Evolutionary conservation across 1,284 basidiomycete genomes (phyloP), one percentile per base, ranked within the genome.

Genomic region (Boletus hoseneyae): DNA sequence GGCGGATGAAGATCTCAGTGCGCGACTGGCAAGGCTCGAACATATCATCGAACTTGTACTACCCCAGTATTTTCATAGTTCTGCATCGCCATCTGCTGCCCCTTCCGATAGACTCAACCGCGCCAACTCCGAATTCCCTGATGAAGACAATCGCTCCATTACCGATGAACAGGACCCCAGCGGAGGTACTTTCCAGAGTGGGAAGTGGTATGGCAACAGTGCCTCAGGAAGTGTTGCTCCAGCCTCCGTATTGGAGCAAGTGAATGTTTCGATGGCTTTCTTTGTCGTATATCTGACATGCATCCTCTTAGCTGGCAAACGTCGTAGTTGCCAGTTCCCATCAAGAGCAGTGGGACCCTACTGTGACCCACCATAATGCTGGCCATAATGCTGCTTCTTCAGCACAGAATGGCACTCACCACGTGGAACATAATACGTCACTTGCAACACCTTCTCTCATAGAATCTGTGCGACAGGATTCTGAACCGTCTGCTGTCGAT

Each of bases 181-280:
- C 54, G 81, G 79, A 44, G 87, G 87, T n/a, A 79, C 80, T 27
- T 86, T 90, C 60, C 86, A 90, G 61, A 85, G 82, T 61, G 88
- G 88, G 23, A 85, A 82, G 64, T 90, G 89, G 88, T 90, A 82
- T 58, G 87, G 88, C n/a, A 84, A 80, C 59, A 87, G 84, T 63
- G 87, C 85, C 15, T 85, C 83, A 1, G 85, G 85, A 23, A 87
- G 85, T 59, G 76, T 91, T 55, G 86, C 87, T 37, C 84, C 87
- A 29, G 82, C 77, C 41, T 80, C 84, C 39, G 83, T 91, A 49
- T 73, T 91, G 51, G 85, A 90, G 63, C 87, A 90, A 75, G 88
- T 87, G 64, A 60, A 71, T 64, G 19, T 42, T 54, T 51, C 27
- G 36, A 50, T 50, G 21, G 9, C 21, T 35, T 52, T 59, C 25